phyloP scores from a whole-genome alignment of 805 yeast species.

The Pichia sporocuriosa region DNA sequence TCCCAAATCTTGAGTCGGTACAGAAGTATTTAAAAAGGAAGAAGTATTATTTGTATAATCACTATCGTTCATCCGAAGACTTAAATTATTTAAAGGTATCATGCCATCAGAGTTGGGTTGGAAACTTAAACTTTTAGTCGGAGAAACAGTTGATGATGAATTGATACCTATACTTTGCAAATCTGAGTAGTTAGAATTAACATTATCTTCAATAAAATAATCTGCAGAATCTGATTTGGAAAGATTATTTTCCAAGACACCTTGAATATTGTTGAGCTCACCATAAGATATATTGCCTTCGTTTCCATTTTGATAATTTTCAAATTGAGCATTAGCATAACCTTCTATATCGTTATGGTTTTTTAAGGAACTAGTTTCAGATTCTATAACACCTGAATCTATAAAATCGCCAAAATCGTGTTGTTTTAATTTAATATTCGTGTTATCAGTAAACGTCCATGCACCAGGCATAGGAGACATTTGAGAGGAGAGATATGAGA shows the following conservation, averaged over 20 bases:
- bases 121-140: background rate
- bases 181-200: background rate
- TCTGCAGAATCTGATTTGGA: background rate
- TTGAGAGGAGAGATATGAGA: slow-evolving; percentile 21
- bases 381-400: background rate
- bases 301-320: background rate
- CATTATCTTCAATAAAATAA: background rate
- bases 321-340: background rate
- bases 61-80: background rate
- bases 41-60: slow-evolving; percentile 6
- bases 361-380: background rate
- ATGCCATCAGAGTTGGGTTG: background rate
- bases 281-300: no score
- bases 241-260: slow-evolving; percentile 1
- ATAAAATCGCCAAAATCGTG: slow-evolving; percentile 3
- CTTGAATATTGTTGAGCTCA: no score
- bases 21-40: slow-evolving; percentile 5
- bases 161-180: background rate
- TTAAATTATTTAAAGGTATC: background rate
- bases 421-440: background rate
- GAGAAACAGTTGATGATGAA: background rate
- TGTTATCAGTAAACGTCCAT: slow-evolving; percentile 20
- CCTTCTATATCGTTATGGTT: background rate
- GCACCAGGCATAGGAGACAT: slow-evolving; percentile 27
- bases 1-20: slow-evolving; percentile 7